Evolutionary conservation across 179 eudicot genomes (phyloP), one percentile per base, ranked within the genome.

Genomic region (Silene vulgaris): DNA sequence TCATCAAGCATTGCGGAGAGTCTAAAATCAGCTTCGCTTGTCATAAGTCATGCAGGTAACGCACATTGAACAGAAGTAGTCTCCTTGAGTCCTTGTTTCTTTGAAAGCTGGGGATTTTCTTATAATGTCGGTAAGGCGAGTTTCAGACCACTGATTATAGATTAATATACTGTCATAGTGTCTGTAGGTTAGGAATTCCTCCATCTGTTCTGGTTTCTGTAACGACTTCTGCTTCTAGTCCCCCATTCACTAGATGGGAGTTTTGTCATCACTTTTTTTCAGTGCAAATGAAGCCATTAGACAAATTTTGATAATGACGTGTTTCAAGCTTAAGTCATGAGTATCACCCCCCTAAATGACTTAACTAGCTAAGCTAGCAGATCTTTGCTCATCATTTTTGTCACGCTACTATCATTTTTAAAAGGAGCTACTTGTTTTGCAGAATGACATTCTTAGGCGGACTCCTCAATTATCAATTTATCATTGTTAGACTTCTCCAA

Each of bases 31-130:
- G 92, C 98, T 48, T 92, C 97, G 83, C 93, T 94, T 69, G 97
- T 92, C 63, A 90, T 94, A 78, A 94, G 98, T 80, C 98, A 94
- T 84, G 97, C 98, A 85, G 98, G 98, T 94, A 67, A 85, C n/a
- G 4, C 54, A 45, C 8, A 43, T 20, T 12, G 17, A 8, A 21
- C 11, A 9, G 21, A 45, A 9, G 12, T 69, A 0, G 23, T 67
- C 11, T 67, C 0, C 65, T 21, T 61, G 2, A 3, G 21, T 6
- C 23, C 63, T 8, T 61, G 30, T 59, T 6, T 59, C 23, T 9
- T 1, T 61, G 65, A 61, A 61, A 59, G 5, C 23, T 59, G 21
- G 20, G 6, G 26, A 19, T 19, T 59, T 19, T 19, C 26, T 59
- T 11, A 20, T 0, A 6, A 59, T 59, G 28, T 52, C 14, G 59